Evolutionary conservation across 2,329 filamentous ascomycete genomes (phyloP).

Genomic region (Aspergillus tubingensis): DNA sequence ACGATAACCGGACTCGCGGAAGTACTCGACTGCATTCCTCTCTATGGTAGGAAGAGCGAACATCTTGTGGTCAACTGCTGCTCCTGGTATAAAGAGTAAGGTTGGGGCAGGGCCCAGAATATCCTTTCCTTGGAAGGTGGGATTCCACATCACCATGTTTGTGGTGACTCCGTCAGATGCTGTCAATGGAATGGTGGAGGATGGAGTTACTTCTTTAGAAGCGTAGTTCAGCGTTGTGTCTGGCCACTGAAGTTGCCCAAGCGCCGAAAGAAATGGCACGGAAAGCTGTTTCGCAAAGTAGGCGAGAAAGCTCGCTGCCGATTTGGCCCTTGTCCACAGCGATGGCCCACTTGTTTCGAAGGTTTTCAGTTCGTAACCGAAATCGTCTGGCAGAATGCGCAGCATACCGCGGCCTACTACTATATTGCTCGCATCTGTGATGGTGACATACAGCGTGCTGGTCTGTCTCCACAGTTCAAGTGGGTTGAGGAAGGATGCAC

Average conservation of each 20-base stretch:
- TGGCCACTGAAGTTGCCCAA: slow-evolving; percentile 2
- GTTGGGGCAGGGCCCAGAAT: not conserved
- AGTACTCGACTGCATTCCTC: slow-evolving; percentile 1
- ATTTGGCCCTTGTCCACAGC: not conserved
- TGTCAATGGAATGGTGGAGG: not conserved
- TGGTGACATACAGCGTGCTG: not conserved
- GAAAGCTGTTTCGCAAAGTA: not conserved
- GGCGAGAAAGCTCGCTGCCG: not conserved
- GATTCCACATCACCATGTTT: slow-evolving; percentile 8
- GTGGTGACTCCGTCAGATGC: slow-evolving; percentile 4
- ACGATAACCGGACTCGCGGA: slow-evolving; percentile 2
- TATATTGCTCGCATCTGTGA: not conserved
- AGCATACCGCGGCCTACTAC: slow-evolving; percentile 1
- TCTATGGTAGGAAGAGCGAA: slow-evolving; percentile 5
- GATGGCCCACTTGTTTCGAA: not conserved
- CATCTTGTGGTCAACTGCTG: slow-evolving; percentile 6
- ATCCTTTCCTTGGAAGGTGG: not conserved
- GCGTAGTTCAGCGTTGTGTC: not conserved
- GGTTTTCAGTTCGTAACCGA: not conserved
- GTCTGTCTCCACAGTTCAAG: slow-evolving; percentile 1
- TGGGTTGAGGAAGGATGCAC: not conserved
- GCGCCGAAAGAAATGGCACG: not conserved
- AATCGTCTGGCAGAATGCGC: not conserved
- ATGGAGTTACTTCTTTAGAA: not conserved
- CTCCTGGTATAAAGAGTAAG: slow-evolving; percentile 4